Evolutionary conservation across 768 basidiomycete genomes (phyloP), one percentile per base, ranked within the genome.

Genomic region (Polyporus arcularius): DNA sequence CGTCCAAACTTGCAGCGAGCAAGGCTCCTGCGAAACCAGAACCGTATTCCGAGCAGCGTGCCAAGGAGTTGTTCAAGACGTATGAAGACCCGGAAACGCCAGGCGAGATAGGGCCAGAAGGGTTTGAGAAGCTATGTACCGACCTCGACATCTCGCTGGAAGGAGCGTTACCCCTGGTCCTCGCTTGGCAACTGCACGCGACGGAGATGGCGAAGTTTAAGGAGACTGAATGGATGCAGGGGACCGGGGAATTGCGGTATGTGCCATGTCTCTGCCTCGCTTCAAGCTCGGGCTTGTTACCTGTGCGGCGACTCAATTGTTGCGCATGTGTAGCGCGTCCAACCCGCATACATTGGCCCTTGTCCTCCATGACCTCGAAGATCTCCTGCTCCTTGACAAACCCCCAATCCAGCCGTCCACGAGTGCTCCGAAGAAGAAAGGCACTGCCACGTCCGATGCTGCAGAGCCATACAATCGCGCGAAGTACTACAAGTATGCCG

Each of bases 111-210:
- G 87, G 85, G 0, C 82, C 88, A 1, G 89, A 86, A 60, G 90
- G 90, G 2, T 85, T 93, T 63, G 85, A 88, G 72, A 78, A 74
- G 54, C 74, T 95, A 31, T 94, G 89, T 73, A 79, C 64, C 28
- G 89, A 92, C 62, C 83, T 86, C 12, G 75, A 82, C n/a, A 81
- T 93, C 48, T 78, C 89, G 0, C 75, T 94, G 72, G 91, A 93
- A 18, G 89, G 90, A 32, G 78, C 87, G 6, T 73, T 84, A 62
- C 88, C 90, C 18, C 77, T 94, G 55, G 78, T 93, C 16, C 76
- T 93, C 14, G 83, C 89, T 26, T 94, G 92, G 92, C 87, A 89
- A 66, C 72, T 90, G 57, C 77, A 81, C 48, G 81, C 88, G 10
- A 77, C 79, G 59, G 89, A 92, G 68, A 87, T 94, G 86, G 89